These are phyloP conservation scores for Calonectria montana DNA, from an alignment of 2,329 filamentous ascomycete species.

Conservation along the genomic window DNA sequence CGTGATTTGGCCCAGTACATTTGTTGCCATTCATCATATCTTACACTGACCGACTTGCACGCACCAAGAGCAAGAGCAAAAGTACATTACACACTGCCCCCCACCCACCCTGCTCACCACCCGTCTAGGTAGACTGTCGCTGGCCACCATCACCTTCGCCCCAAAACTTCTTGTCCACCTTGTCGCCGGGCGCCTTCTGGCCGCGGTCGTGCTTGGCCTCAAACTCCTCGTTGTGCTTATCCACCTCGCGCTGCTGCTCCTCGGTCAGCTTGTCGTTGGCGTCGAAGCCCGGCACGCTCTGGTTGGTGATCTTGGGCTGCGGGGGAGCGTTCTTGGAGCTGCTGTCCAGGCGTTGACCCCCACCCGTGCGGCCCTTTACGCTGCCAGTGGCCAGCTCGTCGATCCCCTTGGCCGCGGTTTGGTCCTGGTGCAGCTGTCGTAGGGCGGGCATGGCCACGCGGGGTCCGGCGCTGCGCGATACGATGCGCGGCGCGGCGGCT, in stretches of 20 bases:
- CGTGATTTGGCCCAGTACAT: not conserved
- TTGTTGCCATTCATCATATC: not conserved
- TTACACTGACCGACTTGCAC: not conserved
- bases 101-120: not conserved
- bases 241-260: conserved; percentile 67
- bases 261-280: conserved; percentile 52
- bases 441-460: conserved; percentile 16
- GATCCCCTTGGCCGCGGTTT: not conserved
- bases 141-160: conserved; percentile 26
- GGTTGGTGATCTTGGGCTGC: conserved; percentile 64
- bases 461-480: conserved; percentile 22
- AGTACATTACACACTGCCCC: not conserved
- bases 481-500: conserved; percentile 14
- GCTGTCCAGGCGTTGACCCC: conserved; percentile 50
- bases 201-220: conserved; percentile 63
- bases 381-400: conserved; percentile 45
- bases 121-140: not conserved
- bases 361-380: conserved; percentile 52
- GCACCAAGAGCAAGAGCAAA: not conserved
- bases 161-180: conserved; percentile 69
- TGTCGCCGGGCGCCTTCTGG: conserved; percentile 55
- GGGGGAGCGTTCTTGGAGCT: conserved; percentile 50
- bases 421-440: conserved; percentile 16
- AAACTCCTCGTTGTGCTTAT: conserved; percentile 69
- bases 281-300: conserved; percentile 52